Evolutionary conservation across 345 rosid species (phyloP), one percentile per base, ranked within the genome.

Genomic region (Stellera chamaejasme): DNA sequence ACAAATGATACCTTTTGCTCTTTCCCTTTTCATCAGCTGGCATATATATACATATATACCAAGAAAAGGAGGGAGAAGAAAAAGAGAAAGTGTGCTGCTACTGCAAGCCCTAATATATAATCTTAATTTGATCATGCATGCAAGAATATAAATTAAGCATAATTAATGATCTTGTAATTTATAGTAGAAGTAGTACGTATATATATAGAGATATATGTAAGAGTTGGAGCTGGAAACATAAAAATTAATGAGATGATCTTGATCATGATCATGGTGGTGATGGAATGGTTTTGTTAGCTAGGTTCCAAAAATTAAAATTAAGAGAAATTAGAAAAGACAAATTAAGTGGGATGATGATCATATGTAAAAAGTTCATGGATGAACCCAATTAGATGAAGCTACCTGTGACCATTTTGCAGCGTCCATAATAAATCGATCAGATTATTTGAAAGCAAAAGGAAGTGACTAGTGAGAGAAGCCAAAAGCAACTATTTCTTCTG

Each of bases 401-500:
- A 79, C 80, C 80, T 66, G 83, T 26, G 76, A 64, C 74, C 76
- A 72, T 60, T 75, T 55, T 68, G 72, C 66, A 66, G 76, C 78
- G 58, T 73, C 83, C 83, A 76, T 75, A 59, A 76, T 75, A 59
- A 78, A 60, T 58, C 62, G 66, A 58, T 63, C 52, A 32, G 39
- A 32, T 19, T 19, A 19, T 19, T 19, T 19, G 23, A 63, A 69
- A 68, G 39, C 39, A 32, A 32, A 32, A 32, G 9, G 39, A 32
- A 32, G 39, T 32, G 39, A 32, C 39, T 8, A 73, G 60, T 54
- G 63, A 56, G 62, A 66, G 69, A 75, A 64, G 67, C 56, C 28
- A 63, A 73, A 71, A 66, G 69, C 50, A 57, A 61, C 39, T 4
- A 7, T 32, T 8, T 54, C 12, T 60, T 80, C 72, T 79, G 78